Conservation (phyloP, 495 filamentous ascomycete species). For the Sporormia fimetaria region DNA sequence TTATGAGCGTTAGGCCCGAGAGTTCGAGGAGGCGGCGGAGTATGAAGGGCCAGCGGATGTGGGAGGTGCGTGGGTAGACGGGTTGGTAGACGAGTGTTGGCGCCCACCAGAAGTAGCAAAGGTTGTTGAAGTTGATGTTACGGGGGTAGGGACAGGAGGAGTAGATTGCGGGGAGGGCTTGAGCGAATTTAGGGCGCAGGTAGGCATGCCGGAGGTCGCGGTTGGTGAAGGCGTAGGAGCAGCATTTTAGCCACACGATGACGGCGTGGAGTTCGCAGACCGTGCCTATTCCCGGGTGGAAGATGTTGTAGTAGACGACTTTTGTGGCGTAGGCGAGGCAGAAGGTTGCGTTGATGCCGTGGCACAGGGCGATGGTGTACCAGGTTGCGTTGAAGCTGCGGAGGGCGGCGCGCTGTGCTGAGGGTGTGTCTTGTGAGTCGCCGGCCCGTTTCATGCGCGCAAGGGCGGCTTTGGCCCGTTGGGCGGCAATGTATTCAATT, state of each 20-base stretch:
- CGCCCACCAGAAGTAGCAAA: constrained; percentile 93
- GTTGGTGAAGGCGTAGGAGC: constrained; percentile 94
- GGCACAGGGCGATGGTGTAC: constrained; percentile 61
- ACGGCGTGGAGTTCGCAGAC: constrained; percentile 83
- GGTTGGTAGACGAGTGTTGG: constrained; percentile 95
- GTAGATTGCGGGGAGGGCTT: constrained; percentile 68
- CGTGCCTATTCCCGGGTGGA: constrained; percentile 89
- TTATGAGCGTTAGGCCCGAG: constrained; percentile 62
- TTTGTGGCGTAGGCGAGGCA: constrained; percentile 70
- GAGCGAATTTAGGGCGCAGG: constrained; percentile 49
- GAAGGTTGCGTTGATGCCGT: constrained; percentile 72
- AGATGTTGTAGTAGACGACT: constrained; percentile 76
- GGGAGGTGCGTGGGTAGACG: constrained; percentile 71
- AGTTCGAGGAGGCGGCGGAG: constrained; percentile 69
- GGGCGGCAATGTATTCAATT: constrained; percentile 71
- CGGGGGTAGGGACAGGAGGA: constrained; percentile 70
- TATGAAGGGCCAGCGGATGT: constrained; percentile 78
- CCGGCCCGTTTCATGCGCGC: constrained; percentile 45
- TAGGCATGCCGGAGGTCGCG: constrained; percentile 84
- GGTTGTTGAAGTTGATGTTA: constrained; percentile 78
- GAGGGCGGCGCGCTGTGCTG: constrained; percentile 35
- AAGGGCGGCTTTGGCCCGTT: constrained; percentile 56
- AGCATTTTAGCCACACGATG: constrained; percentile 90
- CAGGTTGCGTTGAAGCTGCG: constrained; percentile 57
- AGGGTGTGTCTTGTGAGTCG: constrained; percentile 39